A percentile compares a stretch with the other conserved stretches of the same genome.
These are phyloP conservation scores for Globisporangium nagaii DNA, from an alignment of 352 stramenopile genomes.

Conservation along the genomic window DNA sequence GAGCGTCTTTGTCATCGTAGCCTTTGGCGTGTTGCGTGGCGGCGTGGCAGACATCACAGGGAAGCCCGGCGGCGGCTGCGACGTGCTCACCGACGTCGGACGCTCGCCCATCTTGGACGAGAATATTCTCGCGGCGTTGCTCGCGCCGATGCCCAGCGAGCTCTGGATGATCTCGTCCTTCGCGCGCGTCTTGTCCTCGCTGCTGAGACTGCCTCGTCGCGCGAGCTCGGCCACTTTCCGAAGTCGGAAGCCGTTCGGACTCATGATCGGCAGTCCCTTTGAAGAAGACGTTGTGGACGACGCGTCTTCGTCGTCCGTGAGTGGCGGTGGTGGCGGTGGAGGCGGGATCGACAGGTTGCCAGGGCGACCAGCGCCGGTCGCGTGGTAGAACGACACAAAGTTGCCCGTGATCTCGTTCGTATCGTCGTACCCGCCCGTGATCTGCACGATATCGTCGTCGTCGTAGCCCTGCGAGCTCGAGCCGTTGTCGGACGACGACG, in stretches of 20 bases:
- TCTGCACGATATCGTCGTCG: slow-evolving; percentile 58
- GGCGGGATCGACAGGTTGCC: slow-evolving; percentile 48
- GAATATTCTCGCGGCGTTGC: slow-evolving; percentile 50
- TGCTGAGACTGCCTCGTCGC: slow-evolving; percentile 71
- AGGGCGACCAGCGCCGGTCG: slow-evolving; percentile 24
- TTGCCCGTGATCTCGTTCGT: slow-evolving; percentile 52
- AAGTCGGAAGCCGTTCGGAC: slow-evolving; percentile 64
- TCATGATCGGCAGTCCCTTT: slow-evolving; percentile 77
- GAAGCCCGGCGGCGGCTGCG: slow-evolving; percentile 45
- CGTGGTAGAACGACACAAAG: slow-evolving; percentile 82
- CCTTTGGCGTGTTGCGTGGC: slow-evolving; percentile 46
- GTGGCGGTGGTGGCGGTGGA: slow-evolving; percentile 53
- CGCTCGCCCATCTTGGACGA: slow-evolving; percentile 46
- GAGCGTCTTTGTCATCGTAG: slow-evolving; percentile 43
- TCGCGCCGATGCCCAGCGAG: slow-evolving; percentile 70
- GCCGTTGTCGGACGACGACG: slow-evolving; percentile 46
- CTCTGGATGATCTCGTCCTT: slow-evolving; percentile 88
- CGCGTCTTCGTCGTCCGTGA: slow-evolving; percentile 64
- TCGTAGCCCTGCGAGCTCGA: slow-evolving; percentile 60
- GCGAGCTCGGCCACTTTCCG: slow-evolving; percentile 78
- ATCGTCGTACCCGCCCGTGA: slow-evolving; percentile 59
- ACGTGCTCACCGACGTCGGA: slow-evolving; percentile 9
- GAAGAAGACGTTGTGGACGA: slow-evolving; percentile 58
- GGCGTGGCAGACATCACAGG: slow-evolving; percentile 24
- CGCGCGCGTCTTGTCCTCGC: slow-evolving; percentile 74